Base-by-base conservation (phyloP, 2,329 filamentous ascomycete genomes). In the Diaporthe velutina region DNA sequence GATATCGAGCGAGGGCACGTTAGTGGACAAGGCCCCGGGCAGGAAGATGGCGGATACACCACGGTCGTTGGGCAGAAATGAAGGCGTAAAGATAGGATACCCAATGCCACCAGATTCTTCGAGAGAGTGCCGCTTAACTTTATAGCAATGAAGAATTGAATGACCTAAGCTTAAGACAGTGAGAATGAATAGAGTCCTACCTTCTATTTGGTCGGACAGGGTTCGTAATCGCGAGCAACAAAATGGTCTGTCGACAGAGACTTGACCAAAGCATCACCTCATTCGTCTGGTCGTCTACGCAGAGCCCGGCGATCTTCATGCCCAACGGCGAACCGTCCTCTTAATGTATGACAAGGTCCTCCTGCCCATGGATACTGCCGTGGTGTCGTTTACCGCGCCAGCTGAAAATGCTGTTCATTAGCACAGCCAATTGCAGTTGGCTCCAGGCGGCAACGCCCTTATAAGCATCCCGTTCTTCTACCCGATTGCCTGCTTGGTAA, bases 51-150 rank as follows among this genome's bases (percentile, higher is more conserved):
- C 35, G 38, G 15, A 10, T 7, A 42, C 15, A 61, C 38, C 58
- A 13, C 58, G 1, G n/a, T 61, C 3, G 10, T 42, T 19, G 58
- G 3, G 35, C 13, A 12, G 8, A 61, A 61, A 28, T 61, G 38
- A 42, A 9, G 7, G n/a, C 17, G 6, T 6, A 12, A 17, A 12
- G 38, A 22, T 2, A 9, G 10, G 5, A 40, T 3, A 4, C 7
- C 7, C 4, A 2, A 4, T 30, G 13, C 4, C 28, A 3, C 6
- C 1, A 8, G 12, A 4, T 9, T 0, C 15, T 10, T 30, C 13
- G 6, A 42, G 58, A n/a, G 13, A 22, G 19, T 10, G 3, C 3
- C 7, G 13, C 30, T 55, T 22, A 9, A 22, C 5, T 22, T 6
- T n/a, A 4, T 40, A 38, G 8, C 19, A 57, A n/a, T 57, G 30